Percentiles rank a stretch among this genome's conserved stretches.
phyloP scores from a whole-genome alignment of 306 rosid genomes.

The Senna tora region DNA sequence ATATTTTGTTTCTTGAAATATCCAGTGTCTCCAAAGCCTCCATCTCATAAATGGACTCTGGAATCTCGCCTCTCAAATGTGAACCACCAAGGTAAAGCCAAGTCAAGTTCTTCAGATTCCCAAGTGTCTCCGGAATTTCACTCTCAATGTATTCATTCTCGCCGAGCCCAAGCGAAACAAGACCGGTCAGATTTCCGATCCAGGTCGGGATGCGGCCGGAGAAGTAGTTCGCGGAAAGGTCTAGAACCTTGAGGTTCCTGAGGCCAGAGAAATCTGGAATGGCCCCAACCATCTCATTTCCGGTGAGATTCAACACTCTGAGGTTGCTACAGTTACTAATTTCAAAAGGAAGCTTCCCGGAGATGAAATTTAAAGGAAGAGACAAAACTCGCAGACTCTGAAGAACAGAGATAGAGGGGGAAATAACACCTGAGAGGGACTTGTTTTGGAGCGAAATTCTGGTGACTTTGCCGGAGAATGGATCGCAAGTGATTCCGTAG shows the following conservation, averaged over 20 bases:
- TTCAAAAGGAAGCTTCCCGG: conserved; percentile 67
- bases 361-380: conserved; percentile 61
- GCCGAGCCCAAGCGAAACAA: conserved; percentile 66
- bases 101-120: conserved; percentile 69
- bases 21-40: conserved; percentile 71
- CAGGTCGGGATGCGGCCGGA: conserved; percentile 67
- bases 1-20: conserved; percentile 72
- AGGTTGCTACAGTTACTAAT: conserved; percentile 56
- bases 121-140: conserved; percentile 65
- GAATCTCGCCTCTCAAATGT: conserved; percentile 77
- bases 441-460: conserved; percentile 62
- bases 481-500: conserved; percentile 66
- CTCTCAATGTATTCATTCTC: conserved; percentile 54
- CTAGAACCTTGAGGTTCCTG: conserved; percentile 63
- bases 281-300: conserved; percentile 55
- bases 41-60: conserved; percentile 71
- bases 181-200: conserved; percentile 68
- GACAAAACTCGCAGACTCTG: conserved; percentile 57
- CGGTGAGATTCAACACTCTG: conserved; percentile 67
- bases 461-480: conserved; percentile 51
- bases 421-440: conserved; percentile 75
- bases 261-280: conserved; percentile 80
- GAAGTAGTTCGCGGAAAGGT: conserved; percentile 68
- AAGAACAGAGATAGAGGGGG: conserved; percentile 58
- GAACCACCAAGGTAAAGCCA: conserved; percentile 75